Conservation (phyloP, 75 land plant genomes). For the Selaginella tamariscina region DNA sequence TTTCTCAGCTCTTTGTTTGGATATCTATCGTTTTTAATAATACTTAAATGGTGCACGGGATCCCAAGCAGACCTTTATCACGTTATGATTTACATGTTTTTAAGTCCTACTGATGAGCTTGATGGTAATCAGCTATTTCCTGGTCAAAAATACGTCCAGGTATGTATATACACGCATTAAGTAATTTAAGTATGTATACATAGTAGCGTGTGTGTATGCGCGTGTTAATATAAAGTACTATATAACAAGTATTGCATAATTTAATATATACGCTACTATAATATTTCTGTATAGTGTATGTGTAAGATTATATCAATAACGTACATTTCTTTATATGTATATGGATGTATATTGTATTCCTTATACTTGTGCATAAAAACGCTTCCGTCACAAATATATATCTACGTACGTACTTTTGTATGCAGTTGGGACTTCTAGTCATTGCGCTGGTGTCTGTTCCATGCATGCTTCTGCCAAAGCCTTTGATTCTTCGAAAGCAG, state of each 20-base stretch:
- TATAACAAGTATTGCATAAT: no score
- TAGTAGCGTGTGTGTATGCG: no score
- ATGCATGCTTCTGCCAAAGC: conserved; percentile 98
- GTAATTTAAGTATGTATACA: background rate
- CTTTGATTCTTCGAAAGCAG: conserved; percentile 73
- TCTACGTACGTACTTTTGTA: no score
- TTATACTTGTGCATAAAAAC: no score
- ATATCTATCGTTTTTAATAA: conserved; percentile 79
- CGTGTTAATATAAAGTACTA: no score
- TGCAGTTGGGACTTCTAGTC: conserved; percentile 36
- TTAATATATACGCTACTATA: no score
- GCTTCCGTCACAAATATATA: no score
- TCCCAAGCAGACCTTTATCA: conserved; percentile 91
- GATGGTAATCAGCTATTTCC: conserved; percentile 89
- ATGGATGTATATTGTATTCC: no score
- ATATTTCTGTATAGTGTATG: no score
- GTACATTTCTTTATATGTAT: no score
- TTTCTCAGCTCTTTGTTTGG: conserved; percentile 86
- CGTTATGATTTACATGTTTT: conserved; percentile 98
- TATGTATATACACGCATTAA: conserved; percentile 10
- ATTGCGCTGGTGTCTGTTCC: conserved; percentile 87
- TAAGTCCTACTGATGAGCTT: conserved; percentile 87
- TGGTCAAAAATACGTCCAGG: conserved; percentile 79
- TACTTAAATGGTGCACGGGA: conserved; percentile 89
- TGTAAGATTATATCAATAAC: no score